phyloP scores from a whole-genome alignment of 176 grass and related monocot species.

The Triticum monococcum region DNA sequence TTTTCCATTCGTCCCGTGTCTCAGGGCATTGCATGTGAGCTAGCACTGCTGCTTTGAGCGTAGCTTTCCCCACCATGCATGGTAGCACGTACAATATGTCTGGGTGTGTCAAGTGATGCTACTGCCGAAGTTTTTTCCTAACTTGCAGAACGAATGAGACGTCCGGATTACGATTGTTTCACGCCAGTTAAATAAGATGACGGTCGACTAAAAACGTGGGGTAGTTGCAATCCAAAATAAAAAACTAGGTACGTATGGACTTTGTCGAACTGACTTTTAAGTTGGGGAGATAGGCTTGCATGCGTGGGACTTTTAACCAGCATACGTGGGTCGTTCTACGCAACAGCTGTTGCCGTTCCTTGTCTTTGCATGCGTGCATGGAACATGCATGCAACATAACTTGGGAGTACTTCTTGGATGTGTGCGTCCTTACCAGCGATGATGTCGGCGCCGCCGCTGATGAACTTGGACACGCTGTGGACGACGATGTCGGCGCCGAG shows the following conservation, averaged over 20 bases:
- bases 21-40: conserved; percentile 6
- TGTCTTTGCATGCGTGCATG: conserved; percentile 11
- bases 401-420: not conserved
- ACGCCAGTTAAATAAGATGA: too few relatives aligned
- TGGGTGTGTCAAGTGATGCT: not conserved
- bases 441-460: conserved; percentile 93
- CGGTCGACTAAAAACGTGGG: too few relatives aligned
- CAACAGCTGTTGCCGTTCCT: not conserved
- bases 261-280: too few relatives aligned
- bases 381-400: not conserved
- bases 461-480: conserved; percentile 98
- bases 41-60: not conserved
- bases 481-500: conserved; percentile 92
- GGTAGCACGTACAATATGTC: not conserved
- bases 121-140: not conserved
- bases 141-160: too few relatives aligned
- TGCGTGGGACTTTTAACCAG: too few relatives aligned
- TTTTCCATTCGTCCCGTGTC: not conserved
- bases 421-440: conserved; percentile 69
- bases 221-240: too few relatives aligned
- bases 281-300: too few relatives aligned
- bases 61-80: not conserved
- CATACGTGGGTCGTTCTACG: not conserved
- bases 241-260: too few relatives aligned
- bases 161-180: too few relatives aligned